Evolutionary conservation across 2,329 filamentous ascomycete genomes (phyloP).

Genomic region (Microdochium paspali): DNA sequence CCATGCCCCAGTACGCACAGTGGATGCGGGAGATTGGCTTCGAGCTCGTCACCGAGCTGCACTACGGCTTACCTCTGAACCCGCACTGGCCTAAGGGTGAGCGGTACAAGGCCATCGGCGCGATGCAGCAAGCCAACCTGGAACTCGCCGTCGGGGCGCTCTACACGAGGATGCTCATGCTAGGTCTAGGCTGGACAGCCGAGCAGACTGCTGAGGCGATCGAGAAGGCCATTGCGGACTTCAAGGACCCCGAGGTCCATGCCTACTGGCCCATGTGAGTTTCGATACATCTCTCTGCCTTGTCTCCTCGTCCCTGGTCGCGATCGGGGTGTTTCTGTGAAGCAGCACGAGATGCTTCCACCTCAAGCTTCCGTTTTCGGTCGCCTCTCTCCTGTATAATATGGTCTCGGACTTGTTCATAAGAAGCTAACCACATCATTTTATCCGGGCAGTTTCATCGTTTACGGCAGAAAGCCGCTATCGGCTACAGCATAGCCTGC

Average conservation of each 20-base stretch:
- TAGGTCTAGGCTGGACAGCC: conserved; percentile 1
- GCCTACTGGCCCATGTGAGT: conserved; percentile 5
- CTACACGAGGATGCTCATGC: conserved; percentile 2
- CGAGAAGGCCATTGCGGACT: neutral
- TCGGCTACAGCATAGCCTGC: neutral
- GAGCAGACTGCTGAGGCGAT: conserved; percentile 2
- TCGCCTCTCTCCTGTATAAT: no score
- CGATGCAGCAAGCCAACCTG: conserved; percentile 3
- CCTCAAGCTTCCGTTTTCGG: no score
- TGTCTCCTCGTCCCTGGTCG: no score
- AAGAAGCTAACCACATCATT: neutral
- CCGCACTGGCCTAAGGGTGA: conserved; percentile 1
- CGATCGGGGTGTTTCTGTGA: no score
- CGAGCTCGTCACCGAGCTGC: conserved; percentile 2
- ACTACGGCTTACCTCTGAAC: conserved; percentile 3
- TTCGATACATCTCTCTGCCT: no score
- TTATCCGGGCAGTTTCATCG: conserved; percentile 1
- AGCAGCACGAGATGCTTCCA: no score
- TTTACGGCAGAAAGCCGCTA: conserved; percentile 4
- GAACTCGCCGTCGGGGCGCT: neutral
- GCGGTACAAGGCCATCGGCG: conserved; percentile 3
- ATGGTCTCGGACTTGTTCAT: no score
- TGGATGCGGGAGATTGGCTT: conserved; percentile 5
- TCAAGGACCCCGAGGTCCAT: conserved; percentile 1
- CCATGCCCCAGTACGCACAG: conserved; percentile 1